Base-by-base conservation (phyloP, 2,329 filamentous ascomycete species). In the Hypoxylon rubiginosum region DNA sequence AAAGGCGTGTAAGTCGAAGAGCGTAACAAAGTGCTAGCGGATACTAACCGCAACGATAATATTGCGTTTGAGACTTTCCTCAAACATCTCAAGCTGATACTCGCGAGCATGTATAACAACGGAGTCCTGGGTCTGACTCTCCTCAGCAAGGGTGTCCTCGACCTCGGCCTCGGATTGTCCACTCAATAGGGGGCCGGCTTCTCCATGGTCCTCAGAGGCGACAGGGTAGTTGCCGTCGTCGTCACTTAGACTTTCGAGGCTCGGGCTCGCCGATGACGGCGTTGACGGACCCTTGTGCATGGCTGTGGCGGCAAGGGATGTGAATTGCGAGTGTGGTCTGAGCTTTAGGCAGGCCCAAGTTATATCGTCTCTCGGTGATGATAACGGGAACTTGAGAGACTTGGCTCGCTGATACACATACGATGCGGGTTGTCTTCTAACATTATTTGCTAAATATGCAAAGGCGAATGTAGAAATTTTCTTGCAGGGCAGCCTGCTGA, bases 51-150 rank as follows among this genome's bases (percentile, higher is more conserved):
- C 88, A 57, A 93, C 88, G 70, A 94, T 92, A 32, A 91, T 86
- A 75, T 94, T 94, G 50, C 84, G 81, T 65, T 85, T 84, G 72
- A 92, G 81, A 72, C 91, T 93, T 73, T 87, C 85, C 63, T 90
- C 84, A 57, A 92, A 83, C 92, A 95, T 94, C 79, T 94, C 92
- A 19, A 86, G 74, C 77, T 95, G 92, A 72, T 94, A 95, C 0
- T 85, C 86, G 50, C 91, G 81, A 17, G 85, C 77, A 61, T 79
- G 77, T 70, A 86, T 81, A 43, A 76, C 69, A 19, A 62, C 64
- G 8, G 68, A 36, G 24, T 76, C 71, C 8, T 74, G 64, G n/a
- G 58, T 53, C 46, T 58, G 51, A 3, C 58, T 48, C n/a, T 62
- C 58, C 21, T 58, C 64, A 26, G 49, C 13, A 7, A 43, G 28